Percentiles rank a stretch among this genome's conserved stretches.
phyloP scores from a whole-genome alignment of 2,329 filamentous ascomycete genomes.

The Aspergillus fumigatiaffinis region DNA sequence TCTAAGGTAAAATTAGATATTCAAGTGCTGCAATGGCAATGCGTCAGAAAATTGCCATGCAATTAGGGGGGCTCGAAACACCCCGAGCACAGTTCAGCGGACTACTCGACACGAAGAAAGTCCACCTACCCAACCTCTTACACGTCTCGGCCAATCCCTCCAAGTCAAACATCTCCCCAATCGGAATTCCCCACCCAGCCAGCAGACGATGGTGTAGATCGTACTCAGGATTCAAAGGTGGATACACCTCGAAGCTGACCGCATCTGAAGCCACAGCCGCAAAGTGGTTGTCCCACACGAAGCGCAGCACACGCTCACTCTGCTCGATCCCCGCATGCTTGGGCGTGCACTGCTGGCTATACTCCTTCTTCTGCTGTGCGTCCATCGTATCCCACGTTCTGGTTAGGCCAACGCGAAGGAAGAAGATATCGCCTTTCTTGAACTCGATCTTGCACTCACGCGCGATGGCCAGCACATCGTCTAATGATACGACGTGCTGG shows the following conservation, averaged over 20 bases:
- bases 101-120: constrained; percentile 38
- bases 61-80: constrained; percentile 42
- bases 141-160: constrained; percentile 33
- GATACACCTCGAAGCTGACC: constrained; percentile 55
- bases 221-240: constrained; percentile 29
- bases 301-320: constrained; percentile 46
- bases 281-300: constrained; percentile 59
- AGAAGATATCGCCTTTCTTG: constrained; percentile 36
- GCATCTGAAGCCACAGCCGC: constrained; percentile 58
- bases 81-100: constrained; percentile 37
- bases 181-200: constrained; percentile 37
- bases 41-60: constrained; percentile 40
- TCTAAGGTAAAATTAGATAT: background rate
- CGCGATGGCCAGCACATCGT: constrained; percentile 33
- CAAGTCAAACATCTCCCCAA: constrained; percentile 41
- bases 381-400: constrained; percentile 33
- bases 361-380: constrained; percentile 21
- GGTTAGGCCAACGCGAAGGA: constrained; percentile 35
- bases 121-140: constrained; percentile 31
- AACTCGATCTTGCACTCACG: constrained; percentile 33
- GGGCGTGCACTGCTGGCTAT: constrained; percentile 28
- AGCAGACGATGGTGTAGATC: constrained; percentile 36
- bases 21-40: background rate
- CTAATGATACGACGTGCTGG: constrained; percentile 30
- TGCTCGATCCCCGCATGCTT: constrained; percentile 37